phyloP scores from a whole-genome alignment of 306 rosid species.

The Urtica urens region DNA sequence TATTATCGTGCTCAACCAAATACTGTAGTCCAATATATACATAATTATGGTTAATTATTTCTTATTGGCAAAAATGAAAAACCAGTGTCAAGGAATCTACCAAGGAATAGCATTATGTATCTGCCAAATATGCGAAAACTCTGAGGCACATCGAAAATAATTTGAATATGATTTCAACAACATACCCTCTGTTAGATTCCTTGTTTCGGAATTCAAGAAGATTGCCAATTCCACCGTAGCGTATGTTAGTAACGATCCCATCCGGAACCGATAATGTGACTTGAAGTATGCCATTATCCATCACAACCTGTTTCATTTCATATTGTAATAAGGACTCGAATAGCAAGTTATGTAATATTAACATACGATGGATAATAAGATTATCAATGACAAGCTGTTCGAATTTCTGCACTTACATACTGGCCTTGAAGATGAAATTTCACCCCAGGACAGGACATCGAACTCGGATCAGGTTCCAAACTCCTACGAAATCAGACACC shows the following conservation, averaged over 20 bases:
- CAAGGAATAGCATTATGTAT: too few relatives aligned
- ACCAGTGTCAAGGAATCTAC: too few relatives aligned
- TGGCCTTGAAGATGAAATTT: slow-evolving; percentile 40
- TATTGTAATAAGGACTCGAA: neutral
- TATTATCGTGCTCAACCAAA: too few relatives aligned
- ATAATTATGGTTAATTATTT: too few relatives aligned
- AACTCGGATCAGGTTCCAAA: slow-evolving; percentile 11
- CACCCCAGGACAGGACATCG: slow-evolving; percentile 52
- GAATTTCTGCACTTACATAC: slow-evolving; percentile 41
- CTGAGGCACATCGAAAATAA: slow-evolving; percentile 1
- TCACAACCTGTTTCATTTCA: slow-evolving; percentile 52
- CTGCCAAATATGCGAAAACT: too few relatives aligned
- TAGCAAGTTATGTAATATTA: neutral
- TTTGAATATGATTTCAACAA: neutral
- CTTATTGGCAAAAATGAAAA: too few relatives aligned
- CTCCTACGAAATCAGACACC: neutral
- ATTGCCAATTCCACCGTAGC: slow-evolving; percentile 65
- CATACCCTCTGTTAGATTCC: slow-evolving; percentile 78
- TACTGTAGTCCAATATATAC: too few relatives aligned
- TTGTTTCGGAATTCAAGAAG: slow-evolving; percentile 78
- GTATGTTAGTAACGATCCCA: slow-evolving; percentile 76
- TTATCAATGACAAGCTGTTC: neutral
- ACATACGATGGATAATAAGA: neutral
- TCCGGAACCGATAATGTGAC: slow-evolving; percentile 76
- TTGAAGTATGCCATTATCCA: slow-evolving; percentile 89